Base-by-base conservation (phyloP, 73 alveolate species). In the Stentor roeselii region DNA sequence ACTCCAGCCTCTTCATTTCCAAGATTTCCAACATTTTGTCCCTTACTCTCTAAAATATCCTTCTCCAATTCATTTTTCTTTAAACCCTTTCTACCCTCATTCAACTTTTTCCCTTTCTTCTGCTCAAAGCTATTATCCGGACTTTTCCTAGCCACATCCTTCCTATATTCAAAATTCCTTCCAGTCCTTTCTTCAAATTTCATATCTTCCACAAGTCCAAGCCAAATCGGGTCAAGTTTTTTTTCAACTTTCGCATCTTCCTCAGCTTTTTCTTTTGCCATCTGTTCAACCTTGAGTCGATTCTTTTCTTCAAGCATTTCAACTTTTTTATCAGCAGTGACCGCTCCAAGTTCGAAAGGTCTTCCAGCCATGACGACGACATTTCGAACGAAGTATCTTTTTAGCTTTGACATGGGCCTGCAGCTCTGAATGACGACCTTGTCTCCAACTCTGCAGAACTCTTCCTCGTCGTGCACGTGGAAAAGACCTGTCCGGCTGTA, bases 401-500 rank as follows among this genome's bases (percentile, higher is more conserved):
- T 90, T 2, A 60, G 42, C 32, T 61, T 37, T 0, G 90, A 58
- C 30, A 90, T 42, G 40, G 88, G 88, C 75, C 78, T 84, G 84
- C 93, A 88, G 21, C 76, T 32, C 42, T 89, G 32, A 21, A 90
- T 90, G 37, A 90, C 83, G 21, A 90, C 96, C 39, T 90, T 90
- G 59, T 90, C 96, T 58, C 96, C 96, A 38, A 84, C 67, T 6
- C 89, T 31, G 89, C 93, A 88, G 60, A 59, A 88, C 82, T 90
- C 92, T 15, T 88, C 93, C 78, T 85, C 92, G 75, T 90, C 96
- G 75, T 90, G 96, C 36, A 61, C 90, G 34, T 88, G 93, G 83
- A 86, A 32, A 4, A 36, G 32, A 30, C 86, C 36, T 21, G 39
- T 35, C 36, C 77, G 27, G 21, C 60, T 60, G 32, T 40, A 27